Base-by-base conservation (phyloP, 208 protist species). In the Phytomonas sp. region DNA sequence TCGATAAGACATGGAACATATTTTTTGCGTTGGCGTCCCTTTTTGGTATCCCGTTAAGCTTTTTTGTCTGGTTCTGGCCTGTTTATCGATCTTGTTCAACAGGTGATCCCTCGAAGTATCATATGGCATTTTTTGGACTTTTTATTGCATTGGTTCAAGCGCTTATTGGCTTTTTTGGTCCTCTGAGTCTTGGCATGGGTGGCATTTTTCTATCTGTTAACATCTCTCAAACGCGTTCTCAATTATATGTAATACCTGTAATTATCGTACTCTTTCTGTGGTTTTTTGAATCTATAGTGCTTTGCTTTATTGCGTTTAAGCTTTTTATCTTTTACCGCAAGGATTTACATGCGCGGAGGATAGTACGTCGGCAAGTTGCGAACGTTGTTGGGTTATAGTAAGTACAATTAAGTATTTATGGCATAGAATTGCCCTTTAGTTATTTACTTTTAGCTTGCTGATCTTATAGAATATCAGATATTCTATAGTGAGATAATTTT, bases 11-110 rank as follows among this genome's bases (percentile, higher is more conserved):
- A 15, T 63, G 73, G 60, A 88, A 77, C 36, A 82, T 40, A 33
- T 66, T 81, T 40, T 75, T 93, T 23, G 73, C 87, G 4, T 62
- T 79, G 43, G 63, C 88, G 0, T 89, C 89, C 33, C 62, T 93
- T 26, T 23, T 87, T 29, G 87, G 87, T 26, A 78, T 84, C 26
- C 87, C 87, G 13, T 68, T 90, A n/a, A 71, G 73, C 60, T 93
- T 93, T 69, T 62, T 93, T 36, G 53, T 82, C 26, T 93, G 84
- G 81, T 89, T 90, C 73, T 93, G 83, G 82, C 68, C 71, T 0
- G 62, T 93, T 13, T 93, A 90, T 51, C 34, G 63, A 43, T 75
- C 76, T 28, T 87, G 84, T 63, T 85, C 71, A 62, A 88, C 79
- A 26, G 75, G 77, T 11, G 66, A 72, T 33, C 76, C 82, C 8